Evolutionary conservation across 169 alveolate species (phyloP).

Genomic region (Theileria parva): DNA sequence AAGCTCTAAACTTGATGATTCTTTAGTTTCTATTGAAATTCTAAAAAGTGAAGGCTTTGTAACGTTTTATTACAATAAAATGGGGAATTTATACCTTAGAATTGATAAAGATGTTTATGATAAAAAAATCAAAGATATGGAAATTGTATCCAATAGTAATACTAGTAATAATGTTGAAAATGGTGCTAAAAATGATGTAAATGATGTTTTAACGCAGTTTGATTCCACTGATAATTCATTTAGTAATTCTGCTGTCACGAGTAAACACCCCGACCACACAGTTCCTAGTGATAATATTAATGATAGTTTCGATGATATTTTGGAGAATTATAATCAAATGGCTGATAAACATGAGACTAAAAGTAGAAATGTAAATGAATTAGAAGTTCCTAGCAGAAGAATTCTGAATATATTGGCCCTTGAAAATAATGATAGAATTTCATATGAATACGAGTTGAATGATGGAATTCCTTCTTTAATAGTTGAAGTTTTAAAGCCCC

Average conservation of each 20-base stretch:
- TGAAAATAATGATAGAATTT: background rate
- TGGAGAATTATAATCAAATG: background rate
- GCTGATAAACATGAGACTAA: background rate
- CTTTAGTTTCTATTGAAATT: background rate
- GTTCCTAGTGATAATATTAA: too few relatives aligned
- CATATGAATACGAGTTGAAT: constrained; percentile 3
- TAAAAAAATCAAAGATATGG: background rate
- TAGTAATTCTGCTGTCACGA: too few relatives aligned
- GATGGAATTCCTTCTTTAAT: constrained; percentile 5
- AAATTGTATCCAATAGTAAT: background rate
- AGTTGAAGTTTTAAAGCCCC: background rate
- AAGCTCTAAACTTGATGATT: background rate
- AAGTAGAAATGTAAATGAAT: background rate
- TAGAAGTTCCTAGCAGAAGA: background rate
- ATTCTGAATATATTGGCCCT: background rate
- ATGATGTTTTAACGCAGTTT: too few relatives aligned
- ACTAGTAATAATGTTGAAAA: background rate
- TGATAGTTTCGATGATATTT: background rate
- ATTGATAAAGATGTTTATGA: background rate
- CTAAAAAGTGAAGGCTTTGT: background rate
- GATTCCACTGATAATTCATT: too few relatives aligned
- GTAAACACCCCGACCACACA: too few relatives aligned
- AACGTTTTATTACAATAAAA: background rate
- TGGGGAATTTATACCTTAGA: background rate
- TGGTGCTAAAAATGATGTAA: too few relatives aligned